These are phyloP conservation scores for Irpex sp. DNA, from an alignment of 1,284 basidiomycete species.

Conservation along the genomic window DNA sequence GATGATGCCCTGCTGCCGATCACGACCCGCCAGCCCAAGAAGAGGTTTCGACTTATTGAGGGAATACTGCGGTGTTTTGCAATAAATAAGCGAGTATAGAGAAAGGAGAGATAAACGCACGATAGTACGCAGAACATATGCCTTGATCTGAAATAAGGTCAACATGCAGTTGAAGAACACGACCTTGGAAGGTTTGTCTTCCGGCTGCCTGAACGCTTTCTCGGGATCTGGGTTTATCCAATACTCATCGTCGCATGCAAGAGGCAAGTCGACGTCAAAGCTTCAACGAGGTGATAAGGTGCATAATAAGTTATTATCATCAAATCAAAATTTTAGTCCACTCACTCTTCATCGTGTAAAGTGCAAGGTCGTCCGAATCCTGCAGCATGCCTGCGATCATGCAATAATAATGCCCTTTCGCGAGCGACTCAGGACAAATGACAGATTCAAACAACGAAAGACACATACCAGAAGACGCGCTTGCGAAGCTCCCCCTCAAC, in stretches of 20 bases:
- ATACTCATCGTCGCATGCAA: slow-evolving; percentile 56
- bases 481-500: slow-evolving; percentile 51
- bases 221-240: neutral
- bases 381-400: slow-evolving; percentile 63
- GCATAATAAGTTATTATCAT: no score
- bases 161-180: slow-evolving; percentile 2
- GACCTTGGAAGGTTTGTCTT: neutral
- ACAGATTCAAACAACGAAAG: neutral
- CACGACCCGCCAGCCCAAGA: slow-evolving; percentile 35
- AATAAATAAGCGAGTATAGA: neutral
- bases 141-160: neutral
- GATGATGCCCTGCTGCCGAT: slow-evolving; percentile 43
- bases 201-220: slow-evolving; percentile 4
- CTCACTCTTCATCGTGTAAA: slow-evolving; percentile 79
- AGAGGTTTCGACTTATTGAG: slow-evolving; percentile 42
- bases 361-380: slow-evolving; percentile 74
- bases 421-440: neutral
- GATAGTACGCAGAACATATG: slow-evolving; percentile 40
- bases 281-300: slow-evolving; percentile 27
- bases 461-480: slow-evolving; percentile 65
- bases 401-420: slow-evolving; percentile 50
- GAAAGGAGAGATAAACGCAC: neutral
- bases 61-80: slow-evolving; percentile 35
- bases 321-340: neutral
- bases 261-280: slow-evolving; percentile 70